These are phyloP conservation scores for Fusarium sublunatum DNA, from an alignment of 2,329 filamentous ascomycete genomes.

Conservation along the genomic window DNA sequence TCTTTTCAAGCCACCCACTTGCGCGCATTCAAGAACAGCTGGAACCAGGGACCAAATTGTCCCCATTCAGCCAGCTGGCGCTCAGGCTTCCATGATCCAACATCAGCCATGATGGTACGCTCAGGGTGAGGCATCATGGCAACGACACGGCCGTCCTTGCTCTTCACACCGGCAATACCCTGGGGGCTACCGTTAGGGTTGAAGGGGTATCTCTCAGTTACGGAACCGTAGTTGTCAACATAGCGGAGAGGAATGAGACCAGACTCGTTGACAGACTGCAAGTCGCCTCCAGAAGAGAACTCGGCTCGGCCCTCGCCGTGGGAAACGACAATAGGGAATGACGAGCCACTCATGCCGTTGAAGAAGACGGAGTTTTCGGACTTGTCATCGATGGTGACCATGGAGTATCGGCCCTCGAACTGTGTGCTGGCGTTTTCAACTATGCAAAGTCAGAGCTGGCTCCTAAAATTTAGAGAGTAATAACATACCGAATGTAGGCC, in stretches of 20 bases:
- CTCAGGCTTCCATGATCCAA: constrained; percentile 77
- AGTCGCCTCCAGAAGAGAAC: constrained; percentile 67
- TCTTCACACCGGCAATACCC: constrained; percentile 84
- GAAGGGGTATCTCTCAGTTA: constrained; percentile 85
- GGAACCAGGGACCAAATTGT: constrained; percentile 84
- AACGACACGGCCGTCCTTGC: constrained; percentile 80
- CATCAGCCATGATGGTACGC: constrained; percentile 83
- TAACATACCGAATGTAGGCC: constrained; percentile 68
- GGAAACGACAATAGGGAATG: constrained; percentile 46
- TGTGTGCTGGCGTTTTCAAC: constrained; percentile 74
- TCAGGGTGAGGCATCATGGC: constrained; percentile 96
- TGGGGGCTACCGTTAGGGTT: constrained; percentile 87
- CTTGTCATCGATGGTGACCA: constrained; percentile 44
- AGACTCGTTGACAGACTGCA: constrained; percentile 68
- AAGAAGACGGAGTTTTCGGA: constrained; percentile 45
- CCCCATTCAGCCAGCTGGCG: constrained; percentile 74
- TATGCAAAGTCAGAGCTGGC: constrained; percentile 15
- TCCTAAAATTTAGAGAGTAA: neutral
- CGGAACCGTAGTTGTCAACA: constrained; percentile 79
- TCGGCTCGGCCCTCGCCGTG: constrained; percentile 76
- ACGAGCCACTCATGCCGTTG: constrained; percentile 43
- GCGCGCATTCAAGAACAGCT: constrained; percentile 88
- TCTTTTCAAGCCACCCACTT: constrained; percentile 78
- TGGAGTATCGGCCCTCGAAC: constrained; percentile 46
- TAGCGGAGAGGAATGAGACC: constrained; percentile 84